A percentile compares a stretch with the other conserved stretches of the same genome.
These are phyloP conservation scores for Pestalotiopsis sp. DNA, from an alignment of 2,329 filamentous ascomycete genomes.

Conservation along the genomic window DNA sequence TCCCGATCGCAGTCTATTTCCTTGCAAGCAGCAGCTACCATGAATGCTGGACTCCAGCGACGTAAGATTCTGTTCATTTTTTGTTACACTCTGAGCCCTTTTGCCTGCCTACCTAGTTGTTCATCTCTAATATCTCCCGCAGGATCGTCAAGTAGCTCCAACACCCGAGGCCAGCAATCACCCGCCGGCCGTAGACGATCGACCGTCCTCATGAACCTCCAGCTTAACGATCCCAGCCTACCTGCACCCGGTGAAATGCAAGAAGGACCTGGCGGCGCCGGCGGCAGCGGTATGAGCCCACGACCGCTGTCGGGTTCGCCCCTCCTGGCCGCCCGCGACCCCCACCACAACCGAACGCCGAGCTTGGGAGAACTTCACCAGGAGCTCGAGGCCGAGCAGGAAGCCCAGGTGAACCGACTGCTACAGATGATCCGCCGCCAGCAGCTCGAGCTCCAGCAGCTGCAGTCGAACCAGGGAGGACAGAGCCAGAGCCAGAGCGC, in stretches of 20 bases:
- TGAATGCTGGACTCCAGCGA: conserved; percentile 75
- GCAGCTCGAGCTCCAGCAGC: conserved; percentile 69
- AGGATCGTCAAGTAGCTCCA: conserved; percentile 58
- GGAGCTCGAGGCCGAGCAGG: conserved; percentile 78
- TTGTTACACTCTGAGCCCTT: neutral
- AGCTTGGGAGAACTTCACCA: conserved; percentile 79
- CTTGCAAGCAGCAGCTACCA: conserved; percentile 74
- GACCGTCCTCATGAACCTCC: conserved; percentile 72
- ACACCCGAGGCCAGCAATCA: conserved; percentile 47
- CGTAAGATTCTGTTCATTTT: conserved; percentile 42
- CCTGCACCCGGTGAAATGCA: conserved; percentile 73
- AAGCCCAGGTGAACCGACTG: conserved; percentile 79
- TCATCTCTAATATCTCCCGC: neutral
- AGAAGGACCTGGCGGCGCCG: conserved; percentile 41
- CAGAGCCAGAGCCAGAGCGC: conserved; percentile 39
- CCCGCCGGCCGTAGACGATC: conserved; percentile 65
- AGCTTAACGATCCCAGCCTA: conserved; percentile 70
- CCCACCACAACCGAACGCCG: conserved; percentile 67
- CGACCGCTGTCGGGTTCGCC: conserved; percentile 53
- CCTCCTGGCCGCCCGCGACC: conserved; percentile 47
- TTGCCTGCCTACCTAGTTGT: neutral
- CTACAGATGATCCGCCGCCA: conserved; percentile 77
- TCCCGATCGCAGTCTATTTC: conserved; percentile 70
- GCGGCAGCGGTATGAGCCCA: conserved; percentile 32
- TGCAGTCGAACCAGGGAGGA: conserved; percentile 48